Conservation (phyloP, 106 monocot genomes). For the Agapanthus africanus region DNA sequence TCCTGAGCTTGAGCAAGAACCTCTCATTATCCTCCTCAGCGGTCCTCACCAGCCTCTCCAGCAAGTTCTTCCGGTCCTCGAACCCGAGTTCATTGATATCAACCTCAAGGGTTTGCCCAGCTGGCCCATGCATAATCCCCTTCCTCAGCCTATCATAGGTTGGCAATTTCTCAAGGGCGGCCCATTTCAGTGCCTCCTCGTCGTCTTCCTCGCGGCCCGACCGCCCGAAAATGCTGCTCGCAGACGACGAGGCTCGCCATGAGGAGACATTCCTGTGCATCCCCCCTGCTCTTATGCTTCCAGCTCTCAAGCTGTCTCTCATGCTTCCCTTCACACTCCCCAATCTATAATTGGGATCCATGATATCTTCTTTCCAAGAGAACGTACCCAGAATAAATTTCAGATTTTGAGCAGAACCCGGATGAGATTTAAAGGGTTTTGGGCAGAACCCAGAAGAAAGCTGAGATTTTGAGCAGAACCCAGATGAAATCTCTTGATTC, state of each 20-base stretch:
- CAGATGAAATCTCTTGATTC: too few species aligned
- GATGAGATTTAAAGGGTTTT: neutral
- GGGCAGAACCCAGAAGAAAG: neutral
- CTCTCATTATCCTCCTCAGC: conserved; percentile 11
- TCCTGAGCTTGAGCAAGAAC: conserved; percentile 13
- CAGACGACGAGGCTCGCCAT: conserved; percentile 8
- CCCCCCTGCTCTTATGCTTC: conserved; percentile 7
- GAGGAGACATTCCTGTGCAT: conserved; percentile 14
- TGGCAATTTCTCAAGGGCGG: conserved; percentile 37
- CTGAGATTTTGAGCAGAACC: too few species aligned
- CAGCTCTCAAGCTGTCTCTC: conserved; percentile 1
- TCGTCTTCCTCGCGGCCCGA: conserved; percentile 23
- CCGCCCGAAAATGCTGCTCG: conserved; percentile 13
- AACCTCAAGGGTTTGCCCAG: neutral
- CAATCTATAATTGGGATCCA: neutral
- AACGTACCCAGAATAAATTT: too few species aligned
- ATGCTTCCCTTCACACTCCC: neutral
- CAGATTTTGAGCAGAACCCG: neutral
- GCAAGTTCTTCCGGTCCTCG: conserved; percentile 6
- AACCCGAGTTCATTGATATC: conserved; percentile 5
- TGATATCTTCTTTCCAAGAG: neutral
- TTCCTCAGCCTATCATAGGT: conserved; percentile 4
- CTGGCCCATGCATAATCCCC: neutral
- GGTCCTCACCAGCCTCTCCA: conserved; percentile 5
- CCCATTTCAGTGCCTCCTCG: conserved; percentile 37